These are phyloP conservation scores for Phaeotremella skinneri DNA, from an alignment of 768 basidiomycete genomes.

Conservation along the genomic window DNA sequence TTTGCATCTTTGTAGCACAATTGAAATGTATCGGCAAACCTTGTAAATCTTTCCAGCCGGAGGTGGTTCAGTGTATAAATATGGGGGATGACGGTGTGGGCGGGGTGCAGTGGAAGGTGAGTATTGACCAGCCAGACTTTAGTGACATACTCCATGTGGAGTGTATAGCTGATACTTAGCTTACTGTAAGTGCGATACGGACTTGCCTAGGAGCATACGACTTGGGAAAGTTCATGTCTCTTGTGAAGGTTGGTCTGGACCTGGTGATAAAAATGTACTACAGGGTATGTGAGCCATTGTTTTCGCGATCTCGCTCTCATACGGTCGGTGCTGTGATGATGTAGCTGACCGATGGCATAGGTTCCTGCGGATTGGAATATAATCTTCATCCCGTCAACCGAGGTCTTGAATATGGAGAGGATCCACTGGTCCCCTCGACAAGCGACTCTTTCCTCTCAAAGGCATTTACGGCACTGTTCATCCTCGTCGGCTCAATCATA, in stretches of 20 bases:
- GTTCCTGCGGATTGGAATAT: slow-evolving; percentile 84
- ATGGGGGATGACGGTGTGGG: slow-evolving; percentile 70
- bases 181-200: slow-evolving; percentile 73
- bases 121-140: slow-evolving; percentile 26
- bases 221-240: slow-evolving; percentile 82
- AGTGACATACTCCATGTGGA: background rate
- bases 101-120: slow-evolving; percentile 84
- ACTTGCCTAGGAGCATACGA: slow-evolving; percentile 75
- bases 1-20: too few relatives aligned
- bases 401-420: slow-evolving; percentile 30
- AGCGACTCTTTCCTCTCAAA: slow-evolving; percentile 52
- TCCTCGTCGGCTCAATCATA: too few relatives aligned
- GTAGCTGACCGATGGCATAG: slow-evolving; percentile 55
- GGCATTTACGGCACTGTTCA: background rate
- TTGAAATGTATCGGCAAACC: slow-evolving; percentile 75
- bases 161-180: background rate
- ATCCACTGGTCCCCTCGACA: slow-evolving; percentile 19
- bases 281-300: slow-evolving; percentile 60
- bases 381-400: slow-evolving; percentile 63
- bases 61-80: slow-evolving; percentile 79
- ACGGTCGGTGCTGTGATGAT: too few relatives aligned
- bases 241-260: slow-evolving; percentile 84
- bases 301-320: too few relatives aligned
- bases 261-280: slow-evolving; percentile 79
- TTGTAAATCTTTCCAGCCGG: slow-evolving; percentile 73